These are phyloP conservation scores for Naumovozyma castellii DNA, from an alignment of 805 yeast species.

Conservation along the genomic window DNA sequence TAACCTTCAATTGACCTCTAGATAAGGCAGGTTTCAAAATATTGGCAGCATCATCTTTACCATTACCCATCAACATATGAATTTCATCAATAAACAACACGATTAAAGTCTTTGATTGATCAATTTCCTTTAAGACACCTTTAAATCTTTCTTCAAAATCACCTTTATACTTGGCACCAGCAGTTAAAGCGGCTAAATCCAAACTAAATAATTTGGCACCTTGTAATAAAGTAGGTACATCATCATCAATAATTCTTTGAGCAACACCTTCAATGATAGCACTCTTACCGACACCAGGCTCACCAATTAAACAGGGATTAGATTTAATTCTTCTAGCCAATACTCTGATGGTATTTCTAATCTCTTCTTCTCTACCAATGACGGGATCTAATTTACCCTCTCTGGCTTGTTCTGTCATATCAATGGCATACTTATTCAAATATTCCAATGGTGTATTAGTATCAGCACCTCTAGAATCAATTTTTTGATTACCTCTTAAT, in stretches of 20 bases:
- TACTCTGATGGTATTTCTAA: conserved; percentile 87
- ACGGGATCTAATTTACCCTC: conserved; percentile 96
- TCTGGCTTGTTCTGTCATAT: conserved; percentile 86
- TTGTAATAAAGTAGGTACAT: conserved; percentile 82
- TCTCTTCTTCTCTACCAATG: conserved; percentile 97
- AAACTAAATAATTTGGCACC: conserved; percentile 75
- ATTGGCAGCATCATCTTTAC: conserved; percentile 95
- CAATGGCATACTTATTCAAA: conserved; percentile 80
- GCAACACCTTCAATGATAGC: conserved; percentile 98
- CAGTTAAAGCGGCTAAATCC: conserved; percentile 92
- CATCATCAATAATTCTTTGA: conserved; percentile 90
- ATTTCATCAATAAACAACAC: conserved; percentile 93
- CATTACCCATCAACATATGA: conserved; percentile 99
- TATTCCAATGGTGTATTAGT: conserved; percentile 79
- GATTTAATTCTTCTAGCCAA: conserved; percentile 96
- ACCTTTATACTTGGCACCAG: conserved; percentile 94
- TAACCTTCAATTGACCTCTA: conserved; percentile 91
- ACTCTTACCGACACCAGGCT: conserved; percentile 99
- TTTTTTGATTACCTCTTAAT: conserved; percentile 82
- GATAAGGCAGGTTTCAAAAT: conserved; percentile 95
- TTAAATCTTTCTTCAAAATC: conserved; percentile 91
- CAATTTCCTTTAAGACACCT: conserved; percentile 91
- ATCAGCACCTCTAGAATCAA: conserved; percentile 90
- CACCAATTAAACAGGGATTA: conserved; percentile 94
- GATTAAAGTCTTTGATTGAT: conserved; percentile 75